Evolutionary conservation across 805 yeast species (phyloP).

Genomic region (Wickerhamomyces sydowiorum): DNA sequence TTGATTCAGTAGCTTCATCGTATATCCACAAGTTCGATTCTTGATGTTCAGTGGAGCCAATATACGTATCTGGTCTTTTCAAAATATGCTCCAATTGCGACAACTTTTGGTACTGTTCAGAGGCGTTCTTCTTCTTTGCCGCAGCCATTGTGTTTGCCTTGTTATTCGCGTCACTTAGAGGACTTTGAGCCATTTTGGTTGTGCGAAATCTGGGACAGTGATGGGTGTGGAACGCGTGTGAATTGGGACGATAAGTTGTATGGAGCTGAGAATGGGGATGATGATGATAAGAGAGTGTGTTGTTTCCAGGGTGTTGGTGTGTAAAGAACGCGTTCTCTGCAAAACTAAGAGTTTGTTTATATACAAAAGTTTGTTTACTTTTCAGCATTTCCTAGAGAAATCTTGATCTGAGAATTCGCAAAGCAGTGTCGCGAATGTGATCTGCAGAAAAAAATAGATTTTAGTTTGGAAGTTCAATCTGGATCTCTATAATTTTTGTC

Average conservation of each 20-base stretch:
- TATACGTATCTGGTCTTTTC: slow-evolving; percentile 96
- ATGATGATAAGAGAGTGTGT: neutral
- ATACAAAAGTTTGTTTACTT: neutral
- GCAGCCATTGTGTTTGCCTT: slow-evolving; percentile 2
- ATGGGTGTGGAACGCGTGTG: neutral
- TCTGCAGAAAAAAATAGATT: too few relatives aligned
- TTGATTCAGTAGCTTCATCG: slow-evolving; percentile 55
- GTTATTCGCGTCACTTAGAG: slow-evolving; percentile 5
- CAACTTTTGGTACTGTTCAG: slow-evolving; percentile 85
- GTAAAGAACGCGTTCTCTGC: neutral
- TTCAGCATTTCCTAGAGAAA: neutral
- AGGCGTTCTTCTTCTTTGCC: slow-evolving; percentile 33
- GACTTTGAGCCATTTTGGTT: neutral
- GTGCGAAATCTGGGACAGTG: neutral
- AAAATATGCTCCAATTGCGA: slow-evolving; percentile 94
- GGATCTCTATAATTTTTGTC: too few relatives aligned
- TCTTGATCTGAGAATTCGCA: too few relatives aligned
- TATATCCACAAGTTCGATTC: slow-evolving; percentile 82
- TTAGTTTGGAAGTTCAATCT: too few relatives aligned
- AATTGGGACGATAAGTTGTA: too few relatives aligned
- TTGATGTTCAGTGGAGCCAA: slow-evolving; percentile 87
- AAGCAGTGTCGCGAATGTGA: neutral
- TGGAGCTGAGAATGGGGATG: neutral
- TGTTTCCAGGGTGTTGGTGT: neutral
- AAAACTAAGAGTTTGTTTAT: neutral